Conservation (phyloP, 495 filamentous ascomycete species). For the Penicillium chermesinum region DNA sequence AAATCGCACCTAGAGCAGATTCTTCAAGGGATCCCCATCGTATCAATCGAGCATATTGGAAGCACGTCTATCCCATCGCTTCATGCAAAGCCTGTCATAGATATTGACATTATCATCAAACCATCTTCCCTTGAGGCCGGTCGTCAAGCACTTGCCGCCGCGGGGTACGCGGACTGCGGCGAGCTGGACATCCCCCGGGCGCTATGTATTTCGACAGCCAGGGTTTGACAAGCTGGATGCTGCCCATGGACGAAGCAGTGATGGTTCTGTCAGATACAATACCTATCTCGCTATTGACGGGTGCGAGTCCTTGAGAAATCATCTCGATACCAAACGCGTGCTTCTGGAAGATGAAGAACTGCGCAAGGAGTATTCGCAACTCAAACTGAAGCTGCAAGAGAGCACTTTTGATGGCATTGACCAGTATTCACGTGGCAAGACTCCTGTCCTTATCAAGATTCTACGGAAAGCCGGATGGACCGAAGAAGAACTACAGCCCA, state of each 20-base stretch:
- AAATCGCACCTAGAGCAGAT: not conserved
- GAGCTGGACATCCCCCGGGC: not conserved
- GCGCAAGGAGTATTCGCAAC: slow-evolving; percentile 4
- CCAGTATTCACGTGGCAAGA: slow-evolving; percentile 5
- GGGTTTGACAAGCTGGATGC: not conserved
- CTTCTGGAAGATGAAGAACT: slow-evolving; percentile 2
- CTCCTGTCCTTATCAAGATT: slow-evolving; percentile 4
- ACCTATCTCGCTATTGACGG: slow-evolving; percentile 6
- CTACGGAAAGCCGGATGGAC: slow-evolving; percentile 7
- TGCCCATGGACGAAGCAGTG: not conserved
- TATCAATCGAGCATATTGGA: slow-evolving; percentile 8
- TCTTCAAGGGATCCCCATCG: not conserved
- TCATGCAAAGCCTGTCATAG: slow-evolving; percentile 7
- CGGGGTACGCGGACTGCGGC: not conserved
- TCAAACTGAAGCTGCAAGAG: slow-evolving; percentile 3
- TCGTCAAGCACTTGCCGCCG: not conserved
- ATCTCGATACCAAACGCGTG: slow-evolving; percentile 6
- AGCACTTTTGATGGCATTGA: slow-evolving; percentile 3
- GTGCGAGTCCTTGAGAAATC: slow-evolving; percentile 4
- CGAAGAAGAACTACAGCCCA: slow-evolving; percentile 1
- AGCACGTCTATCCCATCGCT: slow-evolving; percentile 6
- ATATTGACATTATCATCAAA: slow-evolving; percentile 8
- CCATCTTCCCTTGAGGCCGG: slow-evolving; percentile 1
- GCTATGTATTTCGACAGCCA: slow-evolving; percentile 1
- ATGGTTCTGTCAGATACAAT: not conserved